Conservation (phyloP, 2,329 filamentous ascomycete species). For the Sporothrix curviconia region DNA sequence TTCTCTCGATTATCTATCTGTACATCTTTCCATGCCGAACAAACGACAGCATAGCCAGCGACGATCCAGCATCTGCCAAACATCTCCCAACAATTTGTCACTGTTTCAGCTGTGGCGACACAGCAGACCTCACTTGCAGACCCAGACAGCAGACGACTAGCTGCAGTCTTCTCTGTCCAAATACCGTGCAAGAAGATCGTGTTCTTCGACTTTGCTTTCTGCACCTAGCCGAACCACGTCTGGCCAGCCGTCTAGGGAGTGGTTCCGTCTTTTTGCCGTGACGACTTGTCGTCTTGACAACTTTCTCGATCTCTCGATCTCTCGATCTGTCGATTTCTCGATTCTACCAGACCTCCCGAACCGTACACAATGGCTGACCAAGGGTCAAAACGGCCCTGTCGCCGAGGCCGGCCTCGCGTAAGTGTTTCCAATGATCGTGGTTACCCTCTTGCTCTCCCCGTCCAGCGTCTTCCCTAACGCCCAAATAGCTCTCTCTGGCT, state of each 20-base stretch:
- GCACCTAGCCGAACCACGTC: too few relatives aligned
- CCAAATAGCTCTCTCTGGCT: background rate
- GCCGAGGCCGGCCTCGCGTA: constrained; percentile 14
- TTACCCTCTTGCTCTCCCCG: too few relatives aligned
- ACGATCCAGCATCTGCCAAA: background rate
- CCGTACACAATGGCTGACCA: constrained; percentile 20
- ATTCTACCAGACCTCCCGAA: too few relatives aligned
- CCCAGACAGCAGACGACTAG: background rate
- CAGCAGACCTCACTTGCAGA: background rate
- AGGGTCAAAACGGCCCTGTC: constrained; percentile 10
- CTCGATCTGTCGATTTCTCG: too few relatives aligned
- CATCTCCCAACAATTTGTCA: background rate
- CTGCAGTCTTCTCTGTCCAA: background rate
- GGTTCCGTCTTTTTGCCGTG: too few relatives aligned
- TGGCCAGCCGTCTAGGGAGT: too few relatives aligned
- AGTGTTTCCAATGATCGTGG: background rate
- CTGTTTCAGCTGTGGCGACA: background rate
- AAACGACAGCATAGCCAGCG: too few relatives aligned
- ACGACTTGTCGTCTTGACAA: too few relatives aligned
- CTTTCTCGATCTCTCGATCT: too few relatives aligned
- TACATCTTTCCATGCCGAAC: too few relatives aligned
- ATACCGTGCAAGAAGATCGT: background rate
- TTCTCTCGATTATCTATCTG: background rate
- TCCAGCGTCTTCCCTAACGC: background rate
- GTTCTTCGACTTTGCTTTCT: too few relatives aligned